Evolutionary conservation across 2,329 filamentous ascomycete species (phyloP), one percentile per base, ranked within the genome.

Genomic region (Arthrobotrys iridis): DNA sequence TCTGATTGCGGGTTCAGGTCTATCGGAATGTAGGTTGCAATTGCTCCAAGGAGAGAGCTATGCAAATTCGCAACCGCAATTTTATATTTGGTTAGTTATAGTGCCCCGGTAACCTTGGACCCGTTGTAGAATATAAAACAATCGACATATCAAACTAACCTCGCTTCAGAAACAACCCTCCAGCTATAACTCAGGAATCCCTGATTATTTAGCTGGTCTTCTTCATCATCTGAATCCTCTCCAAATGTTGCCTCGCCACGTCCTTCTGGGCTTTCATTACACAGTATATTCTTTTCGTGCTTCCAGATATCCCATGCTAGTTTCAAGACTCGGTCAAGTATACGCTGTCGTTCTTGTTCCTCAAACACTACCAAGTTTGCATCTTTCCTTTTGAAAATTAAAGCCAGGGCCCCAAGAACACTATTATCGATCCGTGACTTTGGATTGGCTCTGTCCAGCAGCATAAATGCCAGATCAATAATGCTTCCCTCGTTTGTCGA

Each of bases 171-270:
- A n/a, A 97, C 85, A 4, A 93, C 92, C 79, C 95, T 88, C 87
- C 97, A 99, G 77, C 93, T 97, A 81, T 95, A 99, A 77, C 94
- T 98, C 50, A 99, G 83, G 15, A 96, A 86, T 79, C 96, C 93
- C 80, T 97, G 98, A 0, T 93, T 93, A 59, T 91, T 90, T 1
- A 93, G 85, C 0, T 89, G 68, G 35, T 76, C 75, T 50, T 77
- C 58, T 20, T 77, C 77, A 18, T 78, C 77, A 41, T 78, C 77
- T 1, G 65, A 71, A 13, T 77, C 91, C 3, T 90, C 86, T 13
- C 88, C 83, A 33, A 91, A 89, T 62, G 91, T 88, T 59, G 93
- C 90, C 2, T 92, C 84, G 5, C 52, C 62, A 40, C 95, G 90
- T 0, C 94, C 94, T 82, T 99, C 95, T 0, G 96, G 95, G 0